Conservation (phyloP, 306 rosid species). For the Lathyrus oleraceus region DNA sequence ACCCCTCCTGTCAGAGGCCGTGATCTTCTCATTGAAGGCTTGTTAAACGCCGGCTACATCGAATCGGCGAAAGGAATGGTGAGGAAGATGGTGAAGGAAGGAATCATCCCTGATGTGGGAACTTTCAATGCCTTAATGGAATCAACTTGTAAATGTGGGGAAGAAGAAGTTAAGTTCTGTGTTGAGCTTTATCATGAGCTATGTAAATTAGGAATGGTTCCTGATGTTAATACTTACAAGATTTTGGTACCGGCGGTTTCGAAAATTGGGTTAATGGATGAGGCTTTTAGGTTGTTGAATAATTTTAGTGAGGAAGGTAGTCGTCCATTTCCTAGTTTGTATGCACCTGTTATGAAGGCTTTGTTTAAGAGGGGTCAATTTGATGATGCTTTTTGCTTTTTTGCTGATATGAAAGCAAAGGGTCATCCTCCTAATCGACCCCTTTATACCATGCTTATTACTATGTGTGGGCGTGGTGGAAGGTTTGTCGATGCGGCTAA, state of each 20-base stretch:
- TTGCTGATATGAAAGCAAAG: constrained; percentile 80
- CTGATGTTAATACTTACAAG: constrained; percentile 77
- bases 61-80: constrained; percentile 82
- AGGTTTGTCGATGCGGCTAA: constrained; percentile 77
- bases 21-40: constrained; percentile 82
- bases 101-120: constrained; percentile 61
- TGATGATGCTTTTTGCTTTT: constrained; percentile 89
- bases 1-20: constrained; percentile 87
- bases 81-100: constrained; percentile 69
- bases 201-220: constrained; percentile 60
- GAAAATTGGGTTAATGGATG: constrained; percentile 61
- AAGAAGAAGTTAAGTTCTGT: constrained; percentile 73
- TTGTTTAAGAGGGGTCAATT: constrained; percentile 78
- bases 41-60: constrained; percentile 67
- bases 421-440: constrained; percentile 96
- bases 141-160: constrained; percentile 44
- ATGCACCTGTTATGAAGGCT: constrained; percentile 78
- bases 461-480: constrained; percentile 91
- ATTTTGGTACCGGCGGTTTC: constrained; percentile 68
- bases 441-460: constrained; percentile 82
- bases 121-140: constrained; percentile 69
- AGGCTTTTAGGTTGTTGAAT: constrained; percentile 68
- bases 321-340: constrained; percentile 74
- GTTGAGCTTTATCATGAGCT: constrained; percentile 57
- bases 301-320: constrained; percentile 69